Evolutionary conservation across 768 basidiomycete genomes (phyloP).

Genomic region (Lactarius indigo): DNA sequence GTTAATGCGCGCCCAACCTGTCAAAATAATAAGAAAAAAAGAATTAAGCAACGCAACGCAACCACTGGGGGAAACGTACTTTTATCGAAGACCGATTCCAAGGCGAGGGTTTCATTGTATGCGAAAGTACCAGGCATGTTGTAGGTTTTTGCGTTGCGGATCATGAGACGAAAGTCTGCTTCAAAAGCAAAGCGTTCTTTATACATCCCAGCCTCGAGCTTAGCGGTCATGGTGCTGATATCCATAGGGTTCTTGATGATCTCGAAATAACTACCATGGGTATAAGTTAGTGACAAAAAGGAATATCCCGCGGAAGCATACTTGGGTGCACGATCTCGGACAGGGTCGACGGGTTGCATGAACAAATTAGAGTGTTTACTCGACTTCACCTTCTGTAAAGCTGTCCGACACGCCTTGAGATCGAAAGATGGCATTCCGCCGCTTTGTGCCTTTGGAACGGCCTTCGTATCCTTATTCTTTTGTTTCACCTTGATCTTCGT

Average conservation of each 20-base stretch:
- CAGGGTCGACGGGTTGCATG: conserved; percentile 91
- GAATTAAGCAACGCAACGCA: conserved; percentile 3
- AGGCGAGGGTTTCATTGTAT: conserved; percentile 66
- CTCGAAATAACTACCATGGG: conserved; percentile 72
- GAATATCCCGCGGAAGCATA: conserved; percentile 36
- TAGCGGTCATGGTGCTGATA: conserved; percentile 81
- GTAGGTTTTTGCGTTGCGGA: conserved; percentile 82
- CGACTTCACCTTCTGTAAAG: conserved; percentile 72
- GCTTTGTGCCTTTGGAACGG: conserved; percentile 65
- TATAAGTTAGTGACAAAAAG: conserved; percentile 12
- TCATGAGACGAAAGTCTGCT: conserved; percentile 84
- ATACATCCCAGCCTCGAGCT: conserved; percentile 84
- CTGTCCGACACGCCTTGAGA: conserved; percentile 67
- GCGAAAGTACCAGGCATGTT: conserved; percentile 70
- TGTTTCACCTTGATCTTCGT: conserved; percentile 21
- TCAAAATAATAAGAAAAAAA: conserved; percentile 6
- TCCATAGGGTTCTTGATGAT: conserved; percentile 95
- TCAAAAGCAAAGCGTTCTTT: conserved; percentile 79
- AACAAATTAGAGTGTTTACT: conserved; percentile 76
- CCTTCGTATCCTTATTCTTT: conserved; percentile 38
- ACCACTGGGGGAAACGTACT: conserved; percentile 43
- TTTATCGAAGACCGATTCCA: conserved; percentile 85
- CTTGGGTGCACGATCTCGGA: conserved; percentile 87
- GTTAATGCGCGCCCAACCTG: conserved; percentile 86
- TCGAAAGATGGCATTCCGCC: conserved; percentile 77